Percentiles rank a stretch among this genome's conserved stretches.
These are phyloP conservation scores for Hansenula sp. DNA, from an alignment of 1,139 yeast genomes.

Conservation along the genomic window DNA sequence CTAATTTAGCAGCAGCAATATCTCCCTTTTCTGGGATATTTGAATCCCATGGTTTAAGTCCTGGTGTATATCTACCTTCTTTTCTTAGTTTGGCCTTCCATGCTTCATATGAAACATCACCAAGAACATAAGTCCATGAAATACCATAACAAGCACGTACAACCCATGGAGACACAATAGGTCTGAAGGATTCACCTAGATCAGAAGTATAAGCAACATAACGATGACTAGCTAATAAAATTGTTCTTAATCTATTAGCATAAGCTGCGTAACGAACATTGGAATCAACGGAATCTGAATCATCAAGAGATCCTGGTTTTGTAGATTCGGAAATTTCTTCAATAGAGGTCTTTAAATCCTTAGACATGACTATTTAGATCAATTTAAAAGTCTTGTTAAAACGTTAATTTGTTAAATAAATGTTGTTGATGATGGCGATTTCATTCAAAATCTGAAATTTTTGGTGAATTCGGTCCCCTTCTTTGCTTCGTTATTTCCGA, in stretches of 20 bases:
- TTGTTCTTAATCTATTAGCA: slow-evolving; percentile 68
- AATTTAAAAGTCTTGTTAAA: no score
- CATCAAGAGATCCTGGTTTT: slow-evolving; percentile 6
- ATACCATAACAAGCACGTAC: slow-evolving; percentile 68
- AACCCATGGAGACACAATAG: slow-evolving; percentile 67
- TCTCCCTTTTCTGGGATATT: slow-evolving; percentile 35
- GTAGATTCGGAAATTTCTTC: slow-evolving; percentile 4
- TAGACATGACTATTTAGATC: neutral
- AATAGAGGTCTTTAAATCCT: neutral
- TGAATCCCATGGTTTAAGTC: slow-evolving; percentile 65
- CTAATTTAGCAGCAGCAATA: slow-evolving; percentile 29
- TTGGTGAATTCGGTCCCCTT: neutral
- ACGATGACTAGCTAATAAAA: slow-evolving; percentile 71
- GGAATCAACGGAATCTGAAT: slow-evolving; percentile 42
- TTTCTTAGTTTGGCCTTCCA: slow-evolving; percentile 71
- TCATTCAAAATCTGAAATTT: neutral
- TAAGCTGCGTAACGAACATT: slow-evolving; percentile 76
- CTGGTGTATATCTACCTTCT: slow-evolving; percentile 61
- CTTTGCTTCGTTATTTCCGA: neutral
- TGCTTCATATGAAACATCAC: slow-evolving; percentile 73
- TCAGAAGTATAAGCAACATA: slow-evolving; percentile 87
- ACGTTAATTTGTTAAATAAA: neutral
- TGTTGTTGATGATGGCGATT: neutral
- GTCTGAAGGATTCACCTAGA: slow-evolving; percentile 86
- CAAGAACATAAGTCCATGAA: slow-evolving; percentile 72